Conservation (phyloP, 495 filamentous ascomycete species). For the Penicillium bialowiezense region DNA sequence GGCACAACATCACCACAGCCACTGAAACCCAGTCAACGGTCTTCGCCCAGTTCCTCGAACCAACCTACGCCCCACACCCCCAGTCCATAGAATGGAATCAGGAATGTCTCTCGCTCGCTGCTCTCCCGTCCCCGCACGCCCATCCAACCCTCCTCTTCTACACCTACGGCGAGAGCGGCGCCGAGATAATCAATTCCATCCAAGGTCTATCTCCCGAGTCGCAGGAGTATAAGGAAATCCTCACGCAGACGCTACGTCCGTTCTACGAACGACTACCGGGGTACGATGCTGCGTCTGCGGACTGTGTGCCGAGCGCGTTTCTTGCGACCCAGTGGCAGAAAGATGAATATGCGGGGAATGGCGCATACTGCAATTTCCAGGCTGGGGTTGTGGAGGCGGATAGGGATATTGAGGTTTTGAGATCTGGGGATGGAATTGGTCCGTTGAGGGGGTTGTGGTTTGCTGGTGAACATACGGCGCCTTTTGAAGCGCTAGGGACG, state of each 20-base stretch:
- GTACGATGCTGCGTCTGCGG: conserved; percentile 48
- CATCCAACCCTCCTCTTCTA: conserved; percentile 95
- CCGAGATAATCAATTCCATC: conserved; percentile 48
- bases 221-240: conserved; percentile 25
- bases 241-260: conserved; percentile 46
- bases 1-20: conserved; percentile 34
- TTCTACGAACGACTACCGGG: conserved; percentile 74
- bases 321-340: conserved; percentile 76
- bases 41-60: conserved; percentile 45
- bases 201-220: conserved; percentile 22
- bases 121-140: conserved; percentile 54
- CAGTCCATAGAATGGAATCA: conserved; percentile 70
- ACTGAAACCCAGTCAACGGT: conserved; percentile 15
- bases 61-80: conserved; percentile 68
- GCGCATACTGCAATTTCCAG: conserved; percentile 91
- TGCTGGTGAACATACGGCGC: conserved; percentile 91
- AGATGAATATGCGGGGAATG: conserved; percentile 81
- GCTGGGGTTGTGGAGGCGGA: conserved; percentile 66
- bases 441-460: conserved; percentile 76
- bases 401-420: conserved; percentile 68
- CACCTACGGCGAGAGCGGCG: conserved; percentile 64
- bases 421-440: conserved; percentile 54
- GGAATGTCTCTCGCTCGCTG: conserved; percentile 74
- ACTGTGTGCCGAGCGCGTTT: conserved; percentile 61
- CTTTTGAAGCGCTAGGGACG: conserved; percentile 84